phyloP scores from a whole-genome alignment of 345 rosid species.

The Gossypium thurberi region DNA sequence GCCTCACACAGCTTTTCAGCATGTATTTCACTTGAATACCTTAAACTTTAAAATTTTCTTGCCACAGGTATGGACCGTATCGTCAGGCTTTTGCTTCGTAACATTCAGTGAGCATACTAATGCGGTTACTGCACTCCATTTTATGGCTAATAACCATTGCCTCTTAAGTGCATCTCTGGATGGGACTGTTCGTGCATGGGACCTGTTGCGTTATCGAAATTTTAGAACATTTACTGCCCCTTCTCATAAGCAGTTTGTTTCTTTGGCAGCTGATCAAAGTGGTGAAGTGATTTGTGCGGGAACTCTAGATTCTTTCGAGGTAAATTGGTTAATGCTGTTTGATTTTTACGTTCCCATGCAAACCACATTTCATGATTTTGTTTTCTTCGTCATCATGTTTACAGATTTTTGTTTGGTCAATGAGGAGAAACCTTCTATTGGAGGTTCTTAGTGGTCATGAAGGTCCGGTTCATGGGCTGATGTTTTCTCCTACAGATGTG shows the following conservation, averaged over 20 bases:
- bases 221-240: slow-evolving; percentile 94
- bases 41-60: slow-evolving; percentile 15
- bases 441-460: slow-evolving; percentile 94
- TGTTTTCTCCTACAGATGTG: slow-evolving; percentile 83
- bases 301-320: slow-evolving; percentile 94
- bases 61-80: slow-evolving; percentile 82
- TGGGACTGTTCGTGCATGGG: slow-evolving; percentile 99
- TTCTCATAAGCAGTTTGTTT: slow-evolving; percentile 87
- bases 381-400: background rate
- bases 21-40: background rate
- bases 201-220: slow-evolving; percentile 82
- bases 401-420: slow-evolving; percentile 98
- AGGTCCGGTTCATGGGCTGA: slow-evolving; percentile 95
- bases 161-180: slow-evolving; percentile 91
- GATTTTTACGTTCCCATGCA: background rate
- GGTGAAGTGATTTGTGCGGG: slow-evolving; percentile 98
- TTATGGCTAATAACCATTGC: slow-evolving; percentile 83
- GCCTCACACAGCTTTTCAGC: background rate
- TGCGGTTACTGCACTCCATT: slow-evolving; percentile 92
- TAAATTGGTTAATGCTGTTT: slow-evolving; percentile 16
- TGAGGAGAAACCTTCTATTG: slow-evolving; percentile 92
- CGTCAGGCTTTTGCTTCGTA: slow-evolving; percentile 93
- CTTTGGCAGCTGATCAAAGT: slow-evolving; percentile 87
- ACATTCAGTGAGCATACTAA: slow-evolving; percentile 94
- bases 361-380: slow-evolving; percentile 12